Evolutionary conservation across 1,284 basidiomycete species (phyloP).

Genomic region (Tetrapyrgos nigripes): DNA sequence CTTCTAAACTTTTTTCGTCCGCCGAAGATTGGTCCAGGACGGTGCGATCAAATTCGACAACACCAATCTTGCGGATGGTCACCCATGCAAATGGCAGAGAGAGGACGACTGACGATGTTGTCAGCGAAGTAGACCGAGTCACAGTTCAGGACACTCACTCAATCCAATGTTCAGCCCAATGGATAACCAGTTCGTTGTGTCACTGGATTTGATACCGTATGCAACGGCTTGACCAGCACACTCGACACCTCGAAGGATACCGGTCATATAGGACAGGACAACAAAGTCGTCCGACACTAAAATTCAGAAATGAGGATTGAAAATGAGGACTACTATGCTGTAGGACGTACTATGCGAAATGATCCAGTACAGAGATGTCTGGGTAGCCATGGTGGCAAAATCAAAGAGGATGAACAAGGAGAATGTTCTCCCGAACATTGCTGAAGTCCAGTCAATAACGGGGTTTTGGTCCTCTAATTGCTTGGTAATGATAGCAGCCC

Average conservation of each 20-base stretch:
- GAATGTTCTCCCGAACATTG: conserved; percentile 35
- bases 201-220: conserved; percentile 39
- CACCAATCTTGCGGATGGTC: conserved; percentile 36
- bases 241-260: conserved; percentile 38
- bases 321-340: not conserved
- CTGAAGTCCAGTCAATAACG: conserved; percentile 39
- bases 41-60: conserved; percentile 25
- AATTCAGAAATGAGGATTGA: too few relatives aligned
- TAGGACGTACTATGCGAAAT: conserved; percentile 36
- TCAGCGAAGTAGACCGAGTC: not conserved
- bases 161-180: conserved; percentile 39
- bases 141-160: conserved; percentile 25
- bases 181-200: conserved; percentile 40
- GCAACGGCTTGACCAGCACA: conserved; percentile 41
- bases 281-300: conserved; percentile 43
- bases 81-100: conserved; percentile 37
- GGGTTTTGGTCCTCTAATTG: conserved; percentile 33
- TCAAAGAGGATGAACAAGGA: conserved; percentile 38
- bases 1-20: conserved; percentile 11
- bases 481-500: conserved; percentile 41
- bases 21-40: conserved; percentile 2
- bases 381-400: conserved; percentile 39
- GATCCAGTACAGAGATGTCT: conserved; percentile 38
- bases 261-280: conserved; percentile 40
- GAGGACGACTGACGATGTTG: conserved; percentile 28